These are phyloP conservation scores for Daldinia concentrica DNA, from an alignment of 495 filamentous ascomycete species.

Conservation along the genomic window DNA sequence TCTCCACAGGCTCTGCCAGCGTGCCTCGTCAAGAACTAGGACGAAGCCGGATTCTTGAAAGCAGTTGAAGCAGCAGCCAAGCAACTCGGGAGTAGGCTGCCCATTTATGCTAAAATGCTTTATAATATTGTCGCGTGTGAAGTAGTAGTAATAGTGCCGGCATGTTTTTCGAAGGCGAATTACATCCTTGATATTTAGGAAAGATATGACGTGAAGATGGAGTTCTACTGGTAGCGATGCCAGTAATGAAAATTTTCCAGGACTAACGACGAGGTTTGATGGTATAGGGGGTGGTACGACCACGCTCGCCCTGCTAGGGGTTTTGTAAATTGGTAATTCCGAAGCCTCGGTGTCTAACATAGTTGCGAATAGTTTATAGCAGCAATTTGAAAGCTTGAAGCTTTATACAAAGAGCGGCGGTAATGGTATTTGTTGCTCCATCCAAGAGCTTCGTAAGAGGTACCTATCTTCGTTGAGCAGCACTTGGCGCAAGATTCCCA, in stretches of 20 bases:
- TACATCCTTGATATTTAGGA: conserved; percentile 43
- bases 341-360: neutral
- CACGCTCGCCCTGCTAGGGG: neutral
- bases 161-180: conserved; percentile 48
- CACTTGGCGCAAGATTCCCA: too few species aligned
- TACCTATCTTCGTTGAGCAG: neutral
- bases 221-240: conserved; percentile 44
- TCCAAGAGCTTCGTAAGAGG: neutral
- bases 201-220: conserved; percentile 43
- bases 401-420: neutral
- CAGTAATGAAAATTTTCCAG: neutral
- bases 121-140: neutral
- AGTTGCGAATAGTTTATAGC: neutral
- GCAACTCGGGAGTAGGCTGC: neutral
- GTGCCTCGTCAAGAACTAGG: conserved; percentile 9
- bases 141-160: conserved; percentile 29
- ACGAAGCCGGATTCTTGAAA: neutral
- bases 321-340: neutral
- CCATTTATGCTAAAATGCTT: conserved; percentile 1
- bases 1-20: neutral
- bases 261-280: neutral
- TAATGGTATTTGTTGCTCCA: neutral
- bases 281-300: neutral
- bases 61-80: conserved; percentile 11
- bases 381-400: neutral